Percentiles rank a stretch among this genome's conserved stretches.
phyloP scores from a whole-genome alignment of 371 early-diverging fungal genomes.

The Rhizopus stolonifer region DNA sequence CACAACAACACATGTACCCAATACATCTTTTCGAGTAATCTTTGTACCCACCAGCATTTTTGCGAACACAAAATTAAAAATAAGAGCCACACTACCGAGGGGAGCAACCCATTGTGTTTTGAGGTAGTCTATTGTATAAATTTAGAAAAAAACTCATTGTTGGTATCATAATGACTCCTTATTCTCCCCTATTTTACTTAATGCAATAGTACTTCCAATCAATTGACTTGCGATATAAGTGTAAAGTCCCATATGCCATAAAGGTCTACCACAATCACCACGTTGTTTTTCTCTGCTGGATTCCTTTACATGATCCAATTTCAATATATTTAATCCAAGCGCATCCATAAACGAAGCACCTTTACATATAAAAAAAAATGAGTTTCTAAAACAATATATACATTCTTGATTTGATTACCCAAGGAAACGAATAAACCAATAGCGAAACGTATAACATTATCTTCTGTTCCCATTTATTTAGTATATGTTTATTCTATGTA shows the following conservation, averaged over 20 bases:
- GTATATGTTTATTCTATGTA: neutral
- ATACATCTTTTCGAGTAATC: constrained; percentile 65
- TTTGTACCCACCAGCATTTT: constrained; percentile 66
- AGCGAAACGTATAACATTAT: constrained; percentile 50
- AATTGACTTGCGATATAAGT: constrained; percentile 65
- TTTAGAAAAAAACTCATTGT: neutral
- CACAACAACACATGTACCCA: constrained; percentile 68
- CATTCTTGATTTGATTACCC: constrained; percentile 20
- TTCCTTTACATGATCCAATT: constrained; percentile 69
- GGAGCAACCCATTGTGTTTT: constrained; percentile 79
- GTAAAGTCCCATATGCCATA: constrained; percentile 71
- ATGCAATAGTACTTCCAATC: constrained; percentile 67
- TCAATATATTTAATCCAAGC: constrained; percentile 65
- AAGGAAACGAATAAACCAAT: constrained; percentile 67
- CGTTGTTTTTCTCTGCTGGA: constrained; percentile 47
- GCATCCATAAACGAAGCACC: constrained; percentile 69
- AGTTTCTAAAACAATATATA: neutral
- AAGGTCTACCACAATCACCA: constrained; percentile 63
- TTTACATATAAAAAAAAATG: constrained; percentile 5
- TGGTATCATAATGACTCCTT: no score
- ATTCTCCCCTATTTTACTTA: constrained; percentile 41
- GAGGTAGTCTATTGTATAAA: constrained; percentile 51
- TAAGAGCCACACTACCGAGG: constrained; percentile 66
- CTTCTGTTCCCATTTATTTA: constrained; percentile 33
- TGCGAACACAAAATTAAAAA: constrained; percentile 74